Base-by-base conservation (phyloP, 2,329 filamentous ascomycete genomes). In the Colletotrichum falcatum region DNA sequence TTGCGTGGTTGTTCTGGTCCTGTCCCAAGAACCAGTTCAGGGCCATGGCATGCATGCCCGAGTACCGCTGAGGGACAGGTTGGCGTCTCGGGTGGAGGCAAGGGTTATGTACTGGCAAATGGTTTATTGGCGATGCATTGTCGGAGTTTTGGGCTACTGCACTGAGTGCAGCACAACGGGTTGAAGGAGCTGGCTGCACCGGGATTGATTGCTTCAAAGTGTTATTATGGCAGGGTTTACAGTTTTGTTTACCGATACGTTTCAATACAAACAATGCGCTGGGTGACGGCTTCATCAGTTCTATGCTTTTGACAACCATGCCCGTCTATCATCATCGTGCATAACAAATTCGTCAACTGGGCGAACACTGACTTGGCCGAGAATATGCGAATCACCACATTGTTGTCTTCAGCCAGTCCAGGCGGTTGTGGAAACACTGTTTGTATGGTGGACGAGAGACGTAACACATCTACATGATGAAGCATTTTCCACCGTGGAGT, bases 1-100 rank as follows among this genome's bases (percentile, higher is more conserved):
- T 60, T 4, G 18, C 30, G 2, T 73, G 56, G 51, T 37, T 64
- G 2, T 70, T 69, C 48, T 73, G 66, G 58, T 3, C 62, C 16
- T 9, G 16, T 12, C 70, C 70, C 0, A 73, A 70, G 48, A 63
- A 48, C 11, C 48, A 63, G 20, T 64, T 42, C 23, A 28, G 2
- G 5, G 7, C 60, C 5, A 37, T 69, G 44, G 28, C 39, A 16
- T 69, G 69, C 30, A 35, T 56, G 35, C 39, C 51, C 18, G 1
- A 9, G 11, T 16, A 23, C 33, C 33, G 33, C 23, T 55, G 30
- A 37, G 30, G 6, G 20, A 33, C 2, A 20, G 11, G 28, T 4
- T n/a, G 44, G 44, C 20, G 44, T 5, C 20, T n/a, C 7, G 20
- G 18, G 9, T 42, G 39, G 39, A 5, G 18, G 39, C 39, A 39